These are phyloP conservation scores for Hemerocallis citrina DNA, from an alignment of 106 monocot species.

Conservation along the genomic window DNA sequence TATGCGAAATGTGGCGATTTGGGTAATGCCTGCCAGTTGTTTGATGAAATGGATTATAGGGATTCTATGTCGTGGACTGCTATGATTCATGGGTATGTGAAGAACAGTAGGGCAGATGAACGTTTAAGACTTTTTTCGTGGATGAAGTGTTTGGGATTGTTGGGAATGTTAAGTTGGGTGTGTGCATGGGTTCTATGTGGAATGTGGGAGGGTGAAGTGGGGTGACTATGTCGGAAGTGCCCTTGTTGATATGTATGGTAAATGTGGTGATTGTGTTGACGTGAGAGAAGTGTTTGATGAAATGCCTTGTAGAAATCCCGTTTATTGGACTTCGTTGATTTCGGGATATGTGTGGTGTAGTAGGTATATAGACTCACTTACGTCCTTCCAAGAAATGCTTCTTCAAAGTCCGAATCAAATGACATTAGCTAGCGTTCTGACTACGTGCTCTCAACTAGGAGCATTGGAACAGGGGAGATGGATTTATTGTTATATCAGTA, in stretches of 20 bases:
- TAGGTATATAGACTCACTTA: slow-evolving; percentile 8
- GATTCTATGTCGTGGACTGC: slow-evolving; percentile 53
- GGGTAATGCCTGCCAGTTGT: slow-evolving; percentile 16
- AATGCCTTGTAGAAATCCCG: slow-evolving; percentile 26
- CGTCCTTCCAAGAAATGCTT: slow-evolving; percentile 5
- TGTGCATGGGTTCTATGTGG: slow-evolving; percentile 9
- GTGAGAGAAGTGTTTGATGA: slow-evolving; percentile 31
- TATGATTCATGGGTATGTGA: slow-evolving; percentile 31
- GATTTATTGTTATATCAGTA: slow-evolving; percentile 4
- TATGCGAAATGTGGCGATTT: slow-evolving; percentile 31
- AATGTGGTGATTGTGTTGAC: slow-evolving; percentile 16
- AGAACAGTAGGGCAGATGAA: neutral
- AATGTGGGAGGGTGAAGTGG: slow-evolving; percentile 11
- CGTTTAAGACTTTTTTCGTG: neutral
- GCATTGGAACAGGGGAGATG: slow-evolving; percentile 14
- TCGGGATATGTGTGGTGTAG: slow-evolving; percentile 20
- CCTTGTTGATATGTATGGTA: slow-evolving; percentile 32
- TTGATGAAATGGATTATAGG: slow-evolving; percentile 16
- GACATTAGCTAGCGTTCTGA: neutral
- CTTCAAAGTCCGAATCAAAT: slow-evolving; percentile 4
- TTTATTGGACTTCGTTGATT: slow-evolving; percentile 44
- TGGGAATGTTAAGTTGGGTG: slow-evolving; percentile 1
- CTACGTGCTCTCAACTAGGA: slow-evolving; percentile 12
- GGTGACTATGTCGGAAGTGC: slow-evolving; percentile 19
- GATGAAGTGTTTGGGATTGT: slow-evolving; percentile 2